Evolutionary conservation across 257 asterid species (phyloP), one percentile per base, ranked within the genome.

Genomic region (Plantago major): DNA sequence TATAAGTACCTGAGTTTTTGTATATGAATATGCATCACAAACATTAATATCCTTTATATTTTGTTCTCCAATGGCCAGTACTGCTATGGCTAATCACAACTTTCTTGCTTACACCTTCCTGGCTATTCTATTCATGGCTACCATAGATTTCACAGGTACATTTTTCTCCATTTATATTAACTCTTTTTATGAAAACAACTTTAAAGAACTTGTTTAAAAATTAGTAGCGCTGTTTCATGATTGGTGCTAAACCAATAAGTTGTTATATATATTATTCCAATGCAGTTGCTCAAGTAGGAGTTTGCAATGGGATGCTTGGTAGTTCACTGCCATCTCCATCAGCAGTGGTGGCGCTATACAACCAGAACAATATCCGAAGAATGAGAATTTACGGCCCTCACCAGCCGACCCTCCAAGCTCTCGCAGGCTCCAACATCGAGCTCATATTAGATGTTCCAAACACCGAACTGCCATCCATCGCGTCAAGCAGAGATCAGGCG

Each of bases 401-500:
- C 58, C 74, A 44, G 44, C 51, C 59, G 0, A n/a, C 82, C 0
- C 77, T 82, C 38, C 63, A 58, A 8, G 83, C 83, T 3, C 81
- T 74, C 4, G 4, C 42, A 0, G 79, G 73, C 60, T 68, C 76
- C 55, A 55, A 8, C 74, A 76, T 82, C 18, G 76, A 79, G 8
- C 52, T 82, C 50, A 64, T 61, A 5, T 45, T 80, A 9, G 82
- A 77, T 9, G 79, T 79, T 0, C 86, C 82, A 15, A 75, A 84
- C 66, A 11, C 73, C 30, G 84, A 71, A 22, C 76, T 81, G 46
- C 76, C 71, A 47, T 10, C 17, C 5, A 28, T 79, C 40, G 78
- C 86, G 5, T 64, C 84, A 0, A 67, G 66, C 77, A 93, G 80
- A 73, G 82, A n/a, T n/a, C n/a, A n/a, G n/a, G n/a, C n/a, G n/a